These are phyloP conservation scores for Plasmodium reichenowi DNA, from an alignment of 169 alveolate species.

Conservation along the genomic window DNA sequence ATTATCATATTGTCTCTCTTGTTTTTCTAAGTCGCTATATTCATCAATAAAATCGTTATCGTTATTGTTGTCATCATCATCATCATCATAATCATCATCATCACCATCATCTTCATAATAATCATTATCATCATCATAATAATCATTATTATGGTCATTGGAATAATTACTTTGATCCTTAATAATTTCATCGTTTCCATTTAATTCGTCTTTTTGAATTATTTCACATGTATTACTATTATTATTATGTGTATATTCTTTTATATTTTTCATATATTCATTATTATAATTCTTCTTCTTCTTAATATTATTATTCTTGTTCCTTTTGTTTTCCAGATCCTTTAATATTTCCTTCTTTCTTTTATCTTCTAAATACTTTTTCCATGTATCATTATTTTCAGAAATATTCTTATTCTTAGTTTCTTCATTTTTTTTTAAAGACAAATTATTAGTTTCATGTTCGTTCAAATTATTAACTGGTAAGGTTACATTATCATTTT, in stretches of 20 bases:
- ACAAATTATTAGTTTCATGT: background rate
- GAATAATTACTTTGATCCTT: background rate
- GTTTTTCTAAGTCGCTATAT: background rate
- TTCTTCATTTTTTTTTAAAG: background rate
- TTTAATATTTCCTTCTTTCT: slow-evolving; percentile 60
- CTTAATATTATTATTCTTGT: background rate
- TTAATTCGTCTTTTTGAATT: background rate
- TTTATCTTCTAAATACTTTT: slow-evolving; percentile 31
- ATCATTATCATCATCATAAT: background rate
- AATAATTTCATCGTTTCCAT: background rate
- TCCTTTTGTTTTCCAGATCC: slow-evolving; percentile 26
- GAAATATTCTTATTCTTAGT: background rate
- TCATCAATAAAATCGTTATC: background rate
- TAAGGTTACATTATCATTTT: background rate
- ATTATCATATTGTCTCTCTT: background rate
- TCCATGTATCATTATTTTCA: slow-evolving; percentile 49
- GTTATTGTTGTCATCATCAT: background rate
- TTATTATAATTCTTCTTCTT: background rate
- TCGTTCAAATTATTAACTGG: background rate
- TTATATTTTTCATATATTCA: background rate
- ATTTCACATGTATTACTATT: background rate
- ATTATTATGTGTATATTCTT: background rate
- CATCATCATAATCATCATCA: background rate
- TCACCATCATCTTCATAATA: background rate
- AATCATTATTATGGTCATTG: background rate